These are phyloP conservation scores for Raddia guianensis DNA, from an alignment of 176 grass and related monocot genomes.

Conservation along the genomic window DNA sequence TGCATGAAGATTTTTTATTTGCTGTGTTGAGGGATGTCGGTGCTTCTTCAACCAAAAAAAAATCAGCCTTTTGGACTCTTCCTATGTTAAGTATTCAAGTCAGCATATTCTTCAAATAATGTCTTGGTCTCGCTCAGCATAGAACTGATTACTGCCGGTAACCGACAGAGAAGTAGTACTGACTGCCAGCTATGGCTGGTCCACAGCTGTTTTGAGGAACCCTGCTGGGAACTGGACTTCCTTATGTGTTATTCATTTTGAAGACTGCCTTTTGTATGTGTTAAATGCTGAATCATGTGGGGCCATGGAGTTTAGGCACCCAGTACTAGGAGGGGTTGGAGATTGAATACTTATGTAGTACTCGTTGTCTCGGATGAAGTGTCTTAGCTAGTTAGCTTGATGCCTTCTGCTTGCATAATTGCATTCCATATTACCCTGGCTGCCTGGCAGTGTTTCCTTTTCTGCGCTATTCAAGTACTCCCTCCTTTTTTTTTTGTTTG, in stretches of 20 bases:
- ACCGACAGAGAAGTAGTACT: constrained; percentile 37
- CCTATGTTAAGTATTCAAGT: constrained; percentile 14
- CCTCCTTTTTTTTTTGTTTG: too few relatives aligned
- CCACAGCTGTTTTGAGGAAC: constrained; percentile 16
- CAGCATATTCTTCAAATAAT: constrained; percentile 43
- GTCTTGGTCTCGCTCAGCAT: neutral
- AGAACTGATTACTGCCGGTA: constrained; percentile 39
- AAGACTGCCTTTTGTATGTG: neutral
- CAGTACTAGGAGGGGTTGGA: neutral
- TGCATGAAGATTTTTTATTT: neutral
- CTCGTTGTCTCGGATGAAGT: neutral
- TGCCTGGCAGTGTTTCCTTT: neutral
- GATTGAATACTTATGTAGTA: constrained; percentile 2
- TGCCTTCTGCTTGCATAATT: neutral
- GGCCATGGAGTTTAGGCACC: neutral
- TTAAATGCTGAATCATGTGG: constrained; percentile 28
- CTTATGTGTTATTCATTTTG: constrained; percentile 7
- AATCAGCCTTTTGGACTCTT: neutral
- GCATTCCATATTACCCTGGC: constrained; percentile 1
- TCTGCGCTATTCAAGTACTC: neutral
- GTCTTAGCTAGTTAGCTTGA: constrained; percentile 25
- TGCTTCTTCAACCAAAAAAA: constrained; percentile 11
- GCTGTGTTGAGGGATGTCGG: neutral
- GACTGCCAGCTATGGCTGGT: constrained; percentile 23
- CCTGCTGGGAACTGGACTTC: neutral